These are phyloP conservation scores for Candida oleophila DNA, from an alignment of 805 yeast species.

Conservation along the genomic window DNA sequence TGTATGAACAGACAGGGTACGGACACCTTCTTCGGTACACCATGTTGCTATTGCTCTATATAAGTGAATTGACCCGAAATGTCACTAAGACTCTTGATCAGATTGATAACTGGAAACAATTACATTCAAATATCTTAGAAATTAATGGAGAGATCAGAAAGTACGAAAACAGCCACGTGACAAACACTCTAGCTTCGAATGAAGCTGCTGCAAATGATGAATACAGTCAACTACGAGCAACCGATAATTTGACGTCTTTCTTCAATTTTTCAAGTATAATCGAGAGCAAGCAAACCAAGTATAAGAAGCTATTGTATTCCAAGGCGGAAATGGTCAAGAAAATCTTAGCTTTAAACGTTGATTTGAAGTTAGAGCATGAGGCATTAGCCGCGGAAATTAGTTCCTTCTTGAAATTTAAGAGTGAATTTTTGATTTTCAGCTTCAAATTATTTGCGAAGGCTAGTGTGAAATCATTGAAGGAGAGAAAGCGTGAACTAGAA, in stretches of 20 bases:
- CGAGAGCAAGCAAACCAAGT: slow-evolving; percentile 52
- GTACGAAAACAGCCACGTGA: slow-evolving; percentile 18
- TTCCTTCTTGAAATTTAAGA: slow-evolving; percentile 52
- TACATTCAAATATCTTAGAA: slow-evolving; percentile 23
- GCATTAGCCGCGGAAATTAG: slow-evolving; percentile 61
- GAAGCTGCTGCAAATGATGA: slow-evolving; percentile 12
- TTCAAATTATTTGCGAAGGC: slow-evolving; percentile 28
- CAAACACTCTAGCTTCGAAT: background rate
- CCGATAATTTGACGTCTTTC: slow-evolving; percentile 17
- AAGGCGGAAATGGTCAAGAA: slow-evolving; percentile 42
- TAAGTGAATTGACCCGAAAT: slow-evolving; percentile 21
- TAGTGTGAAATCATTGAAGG: background rate
- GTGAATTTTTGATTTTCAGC: slow-evolving; percentile 36
- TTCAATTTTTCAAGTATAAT: slow-evolving; percentile 40
- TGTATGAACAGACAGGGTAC: slow-evolving; percentile 8
- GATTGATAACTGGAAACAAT: slow-evolving; percentile 29
- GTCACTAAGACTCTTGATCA: slow-evolving; percentile 22
- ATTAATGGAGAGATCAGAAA: slow-evolving; percentile 28
- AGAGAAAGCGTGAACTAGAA: slow-evolving; percentile 1
- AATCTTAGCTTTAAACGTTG: slow-evolving; percentile 43
- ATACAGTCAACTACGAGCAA: slow-evolving; percentile 1
- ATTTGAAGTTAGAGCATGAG: slow-evolving; percentile 58
- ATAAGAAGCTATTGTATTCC: slow-evolving; percentile 41
- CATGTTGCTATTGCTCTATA: slow-evolving; percentile 24
- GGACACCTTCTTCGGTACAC: slow-evolving; percentile 14